Evolutionary conservation across 73 alveolate genomes (phyloP), one percentile per base, ranked within the genome.

Genomic region (Blepharisma japonicum): DNA sequence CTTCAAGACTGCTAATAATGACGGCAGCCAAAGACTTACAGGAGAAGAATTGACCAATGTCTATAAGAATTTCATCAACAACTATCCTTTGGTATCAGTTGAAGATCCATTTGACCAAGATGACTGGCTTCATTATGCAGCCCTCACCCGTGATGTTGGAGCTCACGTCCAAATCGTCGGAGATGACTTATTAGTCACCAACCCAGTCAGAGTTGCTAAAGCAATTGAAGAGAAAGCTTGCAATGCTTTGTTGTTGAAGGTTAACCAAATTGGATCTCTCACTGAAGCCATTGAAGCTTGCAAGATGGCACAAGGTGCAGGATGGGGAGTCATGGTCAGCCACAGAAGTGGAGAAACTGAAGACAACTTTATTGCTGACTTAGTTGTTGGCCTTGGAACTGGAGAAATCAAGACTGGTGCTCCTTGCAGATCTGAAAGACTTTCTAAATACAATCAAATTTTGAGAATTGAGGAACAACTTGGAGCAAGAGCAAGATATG

Each of bases 271-370:
- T 53, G 99, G 99, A 39, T 81, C 98, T 46, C 86, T 96, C 71
- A 95, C 97, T n/a, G 99, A 96, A 82, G 84, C 98, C 45, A 93
- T 96, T 77, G 97, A 95, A 71, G 98, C 98, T 27, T 77, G 79
- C 55, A 47, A 55, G 71, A 71, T 72, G 67, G 82, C 86, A 55
- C 68, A 39, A 45, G 49, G 72, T 14, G 88, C 86, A 25, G 91
- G 95, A 42, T 91, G 89, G 85, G 98, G 98, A 45, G 98, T 95
- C 66, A 96, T 96, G 99, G 98, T 96, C n/a, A 89, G 98, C 49
- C 99, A 96, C 82, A 94, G 99, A 77, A 83, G 96, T 56, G 99
- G 99, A 42, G 99, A 96, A 86, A 96, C 99, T 67, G 99, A 96
- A 82, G 99, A 96, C 89, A 93, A 89, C 85, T 91, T 92, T 87